phyloP scores from a whole-genome alignment of 208 protist species.

The Acanthamoeba healyi region DNA sequence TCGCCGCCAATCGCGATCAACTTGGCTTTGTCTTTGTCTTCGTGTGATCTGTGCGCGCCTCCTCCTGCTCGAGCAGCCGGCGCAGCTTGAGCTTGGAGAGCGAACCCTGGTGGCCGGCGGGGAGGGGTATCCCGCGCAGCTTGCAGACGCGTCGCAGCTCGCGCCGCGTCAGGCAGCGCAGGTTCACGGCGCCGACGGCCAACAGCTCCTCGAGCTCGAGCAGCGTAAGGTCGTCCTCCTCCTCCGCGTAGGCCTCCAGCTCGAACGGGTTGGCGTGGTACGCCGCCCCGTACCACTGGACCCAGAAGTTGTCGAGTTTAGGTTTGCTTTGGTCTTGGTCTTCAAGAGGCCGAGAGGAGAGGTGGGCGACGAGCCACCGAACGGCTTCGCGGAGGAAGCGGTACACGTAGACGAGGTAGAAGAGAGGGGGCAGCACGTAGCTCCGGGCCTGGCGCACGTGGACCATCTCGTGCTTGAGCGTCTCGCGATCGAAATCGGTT shows the following conservation, averaged over 20 bases:
- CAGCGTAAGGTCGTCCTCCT: not conserved
- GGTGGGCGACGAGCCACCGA: not conserved
- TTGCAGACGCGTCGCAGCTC: conserved; percentile 7
- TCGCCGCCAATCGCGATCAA: no score
- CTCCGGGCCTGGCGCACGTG: conserved; percentile 6
- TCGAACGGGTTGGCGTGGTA: conserved; percentile 45
- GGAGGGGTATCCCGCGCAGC: not conserved
- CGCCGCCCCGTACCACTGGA: not conserved
- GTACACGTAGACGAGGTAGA: conserved; percentile 37
- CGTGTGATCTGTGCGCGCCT: no score
- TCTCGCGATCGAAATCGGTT: conserved; percentile 20
- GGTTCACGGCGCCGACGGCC: conserved; percentile 18
- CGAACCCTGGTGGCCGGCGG: no score
- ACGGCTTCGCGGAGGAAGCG: not conserved
- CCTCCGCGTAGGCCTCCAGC: not conserved
- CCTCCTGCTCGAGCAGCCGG: no score
- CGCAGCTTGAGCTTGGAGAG: no score
- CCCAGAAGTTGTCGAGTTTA: not conserved
- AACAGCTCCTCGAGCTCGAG: conserved; percentile 25
- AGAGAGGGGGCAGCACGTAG: not conserved
- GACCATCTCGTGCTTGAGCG: conserved; percentile 59
- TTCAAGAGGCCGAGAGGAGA: not conserved
- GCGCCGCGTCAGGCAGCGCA: not conserved
- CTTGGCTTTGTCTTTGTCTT: no score
- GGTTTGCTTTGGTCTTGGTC: not conserved